Base-by-base conservation (phyloP, 1,139 yeast species). In the Yamadazyma dendronema region DNA sequence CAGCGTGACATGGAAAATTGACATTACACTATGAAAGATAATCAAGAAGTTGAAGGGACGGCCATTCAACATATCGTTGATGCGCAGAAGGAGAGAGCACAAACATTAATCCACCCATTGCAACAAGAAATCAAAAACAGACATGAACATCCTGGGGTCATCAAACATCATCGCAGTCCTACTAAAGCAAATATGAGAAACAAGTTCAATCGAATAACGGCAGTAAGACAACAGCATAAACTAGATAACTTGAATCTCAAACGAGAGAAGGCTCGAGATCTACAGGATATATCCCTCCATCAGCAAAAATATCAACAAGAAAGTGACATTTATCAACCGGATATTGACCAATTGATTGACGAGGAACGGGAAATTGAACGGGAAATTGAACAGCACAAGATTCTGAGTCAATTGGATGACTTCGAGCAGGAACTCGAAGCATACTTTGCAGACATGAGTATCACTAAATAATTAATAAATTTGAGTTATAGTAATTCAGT, bases 201-300 rank as follows among this genome's bases (percentile, higher is more conserved):
- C 43, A 64, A 62, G 40, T 62, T 56, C 37, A 53, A 49, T 32
- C 56, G 56, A 32, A 33, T 63, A 30, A 51, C 49, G 35, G 57
- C 57, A 33, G 56, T 56, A 17, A 51, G 74, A 27, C 59, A 58
- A 31, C 53, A 58, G 21, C 56, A 59, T 30, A 51, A 61, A 17
- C 53, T 57, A 28, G 61, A 60, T 19, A 50, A 44, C 28, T 21
- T 61, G 23, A 47, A 43, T 17, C 30, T 47, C 15, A 50, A 49
- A 23, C 50, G 74, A 24, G 67, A 61, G 30, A 51, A 52, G 25
- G 40, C 49, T 9, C 38, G 46, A 32, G 61, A 59, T 19, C 24
- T 41, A 9, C 72, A 67, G 42, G 48, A 48, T 3, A 36, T 35
- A 8, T 35, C 43, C 3, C 62, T 59, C 35, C 39, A 38, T 23